A percentile compares a stretch with the other conserved stretches of the same genome.
phyloP scores from a whole-genome alignment of 2,329 filamentous ascomycete genomes.

The Pseudopyrenochaeta lycopersici region DNA sequence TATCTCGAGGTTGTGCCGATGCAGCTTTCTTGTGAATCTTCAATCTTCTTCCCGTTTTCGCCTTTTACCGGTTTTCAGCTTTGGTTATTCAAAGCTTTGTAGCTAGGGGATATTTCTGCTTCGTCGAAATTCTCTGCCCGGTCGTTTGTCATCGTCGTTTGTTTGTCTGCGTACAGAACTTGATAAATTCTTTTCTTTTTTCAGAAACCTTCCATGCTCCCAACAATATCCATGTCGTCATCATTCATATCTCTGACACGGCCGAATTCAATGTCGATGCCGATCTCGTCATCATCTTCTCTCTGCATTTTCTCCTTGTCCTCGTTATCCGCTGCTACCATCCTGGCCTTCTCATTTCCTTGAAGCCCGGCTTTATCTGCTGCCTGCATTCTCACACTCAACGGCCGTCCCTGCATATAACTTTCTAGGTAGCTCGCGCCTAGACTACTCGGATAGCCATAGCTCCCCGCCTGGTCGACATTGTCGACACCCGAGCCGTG shows the following conservation, averaged over 20 bases:
- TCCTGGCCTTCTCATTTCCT: conserved; percentile 30
- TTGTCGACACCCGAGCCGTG: conserved; percentile 44
- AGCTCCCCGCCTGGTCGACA: conserved; percentile 44
- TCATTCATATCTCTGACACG: conserved; percentile 14
- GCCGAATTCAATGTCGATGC: conserved; percentile 3
- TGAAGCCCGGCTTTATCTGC: conserved; percentile 40
- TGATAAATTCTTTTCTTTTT: too few species aligned
- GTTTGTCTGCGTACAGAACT: too few species aligned
- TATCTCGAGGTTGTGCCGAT: too few species aligned
- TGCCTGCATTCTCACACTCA: conserved; percentile 47
- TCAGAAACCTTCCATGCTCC: conserved; percentile 47
- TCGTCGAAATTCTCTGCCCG: too few species aligned
- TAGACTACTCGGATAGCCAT: conserved; percentile 45
- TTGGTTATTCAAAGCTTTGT: too few species aligned
- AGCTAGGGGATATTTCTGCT: too few species aligned
- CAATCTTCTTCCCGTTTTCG: neutral
- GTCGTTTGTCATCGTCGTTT: too few species aligned
- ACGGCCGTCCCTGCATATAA: conserved; percentile 47
- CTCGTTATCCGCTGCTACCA: conserved; percentile 20
- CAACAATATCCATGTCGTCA: conserved; percentile 41
- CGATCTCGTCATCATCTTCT: conserved; percentile 5
- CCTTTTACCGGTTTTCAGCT: neutral
- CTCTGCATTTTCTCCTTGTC: conserved; percentile 8
- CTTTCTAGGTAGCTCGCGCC: conserved; percentile 50
- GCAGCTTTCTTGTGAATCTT: too few species aligned